Percentiles rank a stretch among this genome's conserved stretches.
Evolutionary conservation across 208 protist genomes (phyloP).

Genomic region (Trypanosoma brucei): DNA sequence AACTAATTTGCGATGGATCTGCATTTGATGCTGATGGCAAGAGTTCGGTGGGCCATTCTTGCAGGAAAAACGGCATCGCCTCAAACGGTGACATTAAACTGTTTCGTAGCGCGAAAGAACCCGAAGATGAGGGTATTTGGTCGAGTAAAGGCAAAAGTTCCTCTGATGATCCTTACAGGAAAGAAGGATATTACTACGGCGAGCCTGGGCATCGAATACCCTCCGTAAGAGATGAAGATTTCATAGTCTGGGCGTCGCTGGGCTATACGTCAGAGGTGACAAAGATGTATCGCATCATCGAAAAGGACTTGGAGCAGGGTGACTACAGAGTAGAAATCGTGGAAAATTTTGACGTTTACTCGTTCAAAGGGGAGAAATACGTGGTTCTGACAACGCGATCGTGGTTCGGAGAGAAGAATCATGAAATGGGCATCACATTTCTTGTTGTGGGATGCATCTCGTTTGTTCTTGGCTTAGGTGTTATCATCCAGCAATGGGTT

Average conservation of each 20-base stretch:
- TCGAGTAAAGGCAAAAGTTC: neutral
- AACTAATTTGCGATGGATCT: conserved; percentile 18
- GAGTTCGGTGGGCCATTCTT: conserved; percentile 12
- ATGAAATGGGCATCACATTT: conserved; percentile 87
- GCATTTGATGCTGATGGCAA: conserved; percentile 18
- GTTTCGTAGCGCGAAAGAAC: conserved; percentile 37
- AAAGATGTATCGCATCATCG: conserved; percentile 90
- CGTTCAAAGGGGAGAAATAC: conserved; percentile 86
- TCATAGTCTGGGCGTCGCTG: conserved; percentile 94
- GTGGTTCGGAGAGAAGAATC: conserved; percentile 90
- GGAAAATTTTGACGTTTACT: conserved; percentile 64
- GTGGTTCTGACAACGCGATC: conserved; percentile 79
- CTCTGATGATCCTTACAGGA: conserved; percentile 13
- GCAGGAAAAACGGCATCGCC: conserved; percentile 70
- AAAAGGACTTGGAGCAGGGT: conserved; percentile 38
- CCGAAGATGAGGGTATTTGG: neutral
- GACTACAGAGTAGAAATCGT: conserved; percentile 58
- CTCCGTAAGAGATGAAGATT: conserved; percentile 70
- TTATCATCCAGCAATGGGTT: conserved; percentile 33
- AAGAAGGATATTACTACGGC: conserved; percentile 27
- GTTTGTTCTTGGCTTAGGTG: conserved; percentile 70
- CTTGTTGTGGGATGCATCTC: conserved; percentile 77
- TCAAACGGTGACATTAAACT: conserved; percentile 60
- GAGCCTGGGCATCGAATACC: conserved; percentile 36
- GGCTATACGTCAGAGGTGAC: conserved; percentile 89